Conservation (phyloP, 305 asterid species). For the Solanum chacoense region DNA sequence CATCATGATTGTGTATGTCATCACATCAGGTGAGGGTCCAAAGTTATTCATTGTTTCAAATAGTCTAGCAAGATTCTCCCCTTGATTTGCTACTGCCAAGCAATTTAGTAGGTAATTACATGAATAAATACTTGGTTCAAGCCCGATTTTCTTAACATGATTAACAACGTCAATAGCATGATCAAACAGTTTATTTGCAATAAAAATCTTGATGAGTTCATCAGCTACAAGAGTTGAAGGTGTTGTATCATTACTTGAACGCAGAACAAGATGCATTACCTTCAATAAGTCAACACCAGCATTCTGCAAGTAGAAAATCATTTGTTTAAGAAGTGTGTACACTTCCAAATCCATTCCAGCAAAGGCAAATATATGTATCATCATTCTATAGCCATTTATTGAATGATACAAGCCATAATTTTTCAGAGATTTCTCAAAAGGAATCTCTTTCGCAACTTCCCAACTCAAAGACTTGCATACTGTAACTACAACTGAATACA, state of each 20-base stretch:
- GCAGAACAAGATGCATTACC: slow-evolving; percentile 22
- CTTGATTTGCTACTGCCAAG: slow-evolving; percentile 29
- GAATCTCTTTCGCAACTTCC: slow-evolving; percentile 24
- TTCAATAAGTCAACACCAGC: slow-evolving; percentile 23
- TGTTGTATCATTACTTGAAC: slow-evolving; percentile 16
- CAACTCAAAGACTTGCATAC: slow-evolving; percentile 48
- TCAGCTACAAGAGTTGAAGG: slow-evolving; percentile 19
- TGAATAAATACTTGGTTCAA: slow-evolving; percentile 27
- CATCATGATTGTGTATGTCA: slow-evolving; percentile 45
- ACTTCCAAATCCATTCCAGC: slow-evolving; percentile 45
- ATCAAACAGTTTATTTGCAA: slow-evolving; percentile 37
- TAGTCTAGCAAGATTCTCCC: slow-evolving; percentile 17
- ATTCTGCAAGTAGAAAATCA: slow-evolving; percentile 27
- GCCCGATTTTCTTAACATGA: slow-evolving; percentile 27
- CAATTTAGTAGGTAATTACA: slow-evolving; percentile 60
- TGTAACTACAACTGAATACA: slow-evolving; percentile 31
- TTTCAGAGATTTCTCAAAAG: slow-evolving; percentile 25
- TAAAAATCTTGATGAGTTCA: slow-evolving; percentile 45
- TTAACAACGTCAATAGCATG: slow-evolving; percentile 27
- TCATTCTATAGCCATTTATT: slow-evolving; percentile 26
- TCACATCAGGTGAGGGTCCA: slow-evolving; percentile 55
- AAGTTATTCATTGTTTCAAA: slow-evolving; percentile 38
- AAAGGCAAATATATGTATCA: slow-evolving; percentile 34
- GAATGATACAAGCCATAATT: slow-evolving; percentile 38
- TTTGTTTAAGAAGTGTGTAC: slow-evolving; percentile 38